Evolutionary conservation across 768 basidiomycete genomes (phyloP).

Genomic region (Obba rivulosa): DNA sequence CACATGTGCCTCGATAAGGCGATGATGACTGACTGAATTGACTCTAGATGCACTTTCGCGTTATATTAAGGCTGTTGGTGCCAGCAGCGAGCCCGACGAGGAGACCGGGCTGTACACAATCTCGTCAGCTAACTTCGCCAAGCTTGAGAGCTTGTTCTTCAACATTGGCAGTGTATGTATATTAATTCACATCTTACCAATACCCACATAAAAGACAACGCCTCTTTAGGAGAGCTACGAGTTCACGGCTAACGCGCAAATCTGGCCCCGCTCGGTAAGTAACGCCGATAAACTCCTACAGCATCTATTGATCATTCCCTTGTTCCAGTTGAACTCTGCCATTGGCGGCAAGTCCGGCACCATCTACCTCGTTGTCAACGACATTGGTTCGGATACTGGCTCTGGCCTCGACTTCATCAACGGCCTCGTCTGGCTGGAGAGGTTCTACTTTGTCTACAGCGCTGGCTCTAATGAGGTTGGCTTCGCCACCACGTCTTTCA

Average conservation of each 20-base stretch:
- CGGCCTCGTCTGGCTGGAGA: conserved; percentile 27
- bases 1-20: too few species aligned
- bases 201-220: background rate
- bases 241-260: conserved; percentile 26
- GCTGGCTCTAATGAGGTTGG: conserved; percentile 31
- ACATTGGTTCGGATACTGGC: conserved; percentile 17
- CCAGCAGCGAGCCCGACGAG: conserved; percentile 12
- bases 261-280: conserved; percentile 23
- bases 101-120: conserved; percentile 19
- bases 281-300: too few species aligned
- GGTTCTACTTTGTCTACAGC: conserved; percentile 41
- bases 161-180: conserved; percentile 16
- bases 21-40: background rate
- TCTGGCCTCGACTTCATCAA: conserved; percentile 27
- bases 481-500: conserved; percentile 32
- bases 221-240: conserved; percentile 12
- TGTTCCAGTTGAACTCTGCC: conserved; percentile 17
- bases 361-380: conserved; percentile 22
- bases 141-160: conserved; percentile 20
- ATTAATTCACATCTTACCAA: too few species aligned
- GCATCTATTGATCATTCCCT: background rate
- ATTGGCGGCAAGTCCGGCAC: conserved; percentile 20
- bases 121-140: conserved; percentile 13
- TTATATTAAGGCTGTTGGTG: conserved; percentile 22
- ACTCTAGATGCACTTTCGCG: conserved; percentile 17